phyloP scores from a whole-genome alignment of 2,329 filamentous ascomycete genomes.

The Epichloe coenophiala region DNA sequence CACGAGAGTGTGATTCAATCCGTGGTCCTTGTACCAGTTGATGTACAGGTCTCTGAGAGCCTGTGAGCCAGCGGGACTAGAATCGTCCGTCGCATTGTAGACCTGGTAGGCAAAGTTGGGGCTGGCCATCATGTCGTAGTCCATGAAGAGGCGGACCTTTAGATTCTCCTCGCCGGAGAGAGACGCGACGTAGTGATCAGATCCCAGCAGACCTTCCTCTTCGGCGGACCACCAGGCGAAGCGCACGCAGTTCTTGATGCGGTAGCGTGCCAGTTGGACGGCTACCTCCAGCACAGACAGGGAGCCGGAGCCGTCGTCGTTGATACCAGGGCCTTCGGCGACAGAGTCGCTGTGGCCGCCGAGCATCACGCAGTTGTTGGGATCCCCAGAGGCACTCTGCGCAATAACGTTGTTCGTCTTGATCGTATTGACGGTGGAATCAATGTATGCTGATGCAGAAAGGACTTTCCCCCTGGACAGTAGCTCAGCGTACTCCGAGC shows the following conservation, averaged over 20 bases:
- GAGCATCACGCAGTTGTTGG: conserved; percentile 51
- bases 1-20: conserved; percentile 54
- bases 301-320: conserved; percentile 62
- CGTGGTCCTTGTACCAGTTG: conserved; percentile 49
- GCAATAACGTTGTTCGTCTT: conserved; percentile 48
- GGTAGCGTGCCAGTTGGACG: conserved; percentile 41
- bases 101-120: conserved; percentile 55
- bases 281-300: conserved; percentile 49
- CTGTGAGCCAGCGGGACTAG: conserved; percentile 57
- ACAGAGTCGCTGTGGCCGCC: conserved; percentile 53
- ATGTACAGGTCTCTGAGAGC: conserved; percentile 56
- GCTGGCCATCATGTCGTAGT: conserved; percentile 58
- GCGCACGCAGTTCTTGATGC: conserved; percentile 50
- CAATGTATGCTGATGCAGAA: conserved; percentile 44
- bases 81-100: conserved; percentile 58
- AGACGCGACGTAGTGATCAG: conserved; percentile 43
- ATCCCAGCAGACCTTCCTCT: conserved; percentile 53
- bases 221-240: conserved; percentile 58
- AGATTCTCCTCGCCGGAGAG: conserved; percentile 44
- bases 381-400: conserved; percentile 45
- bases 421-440: conserved; percentile 40
- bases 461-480: conserved; percentile 35
- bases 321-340: conserved; percentile 55
- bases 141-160: conserved; percentile 53
- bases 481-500: conserved; percentile 38